A percentile compares a stretch with the other conserved stretches of the same genome.
phyloP scores from a whole-genome alignment of 441 rosid species.

The Biscutella laevigata region DNA sequence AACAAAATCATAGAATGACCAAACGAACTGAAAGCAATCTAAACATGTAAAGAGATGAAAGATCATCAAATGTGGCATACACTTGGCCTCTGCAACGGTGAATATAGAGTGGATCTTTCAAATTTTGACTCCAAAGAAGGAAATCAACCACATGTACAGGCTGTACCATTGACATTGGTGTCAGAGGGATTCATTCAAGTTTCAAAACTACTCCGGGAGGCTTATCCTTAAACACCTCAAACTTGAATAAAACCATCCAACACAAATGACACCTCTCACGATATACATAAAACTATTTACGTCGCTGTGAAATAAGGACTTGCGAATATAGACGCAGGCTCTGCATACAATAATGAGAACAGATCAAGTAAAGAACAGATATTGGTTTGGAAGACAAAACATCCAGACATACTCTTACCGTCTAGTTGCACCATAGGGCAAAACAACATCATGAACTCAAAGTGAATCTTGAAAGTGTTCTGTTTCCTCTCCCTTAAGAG shows the following conservation, averaged over 20 bases:
- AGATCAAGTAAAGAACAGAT: background rate
- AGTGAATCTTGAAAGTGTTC: constrained; percentile 39
- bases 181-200: no score
- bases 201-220: no score
- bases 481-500: constrained; percentile 42
- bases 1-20: no score
- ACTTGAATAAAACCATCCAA: constrained; percentile 70
- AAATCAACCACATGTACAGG: constrained; percentile 55
- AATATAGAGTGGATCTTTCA: constrained; percentile 24
- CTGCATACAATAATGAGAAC: constrained; percentile 21
- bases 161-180: no score
- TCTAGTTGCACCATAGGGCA: constrained; percentile 47
- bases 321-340: constrained; percentile 58
- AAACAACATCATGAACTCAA: constrained; percentile 42
- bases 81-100: constrained; percentile 39
- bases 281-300: constrained; percentile 26
- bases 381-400: background rate
- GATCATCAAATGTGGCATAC: constrained; percentile 20
- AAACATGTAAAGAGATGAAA: background rate
- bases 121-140: constrained; percentile 35
- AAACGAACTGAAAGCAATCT: background rate
- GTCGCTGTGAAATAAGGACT: constrained; percentile 45
- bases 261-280: constrained; percentile 61
- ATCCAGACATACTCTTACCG: constrained; percentile 33
- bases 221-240: no score